Evolutionary conservation across 1,284 basidiomycete genomes (phyloP).

Genomic region (Chiua sp.): DNA sequence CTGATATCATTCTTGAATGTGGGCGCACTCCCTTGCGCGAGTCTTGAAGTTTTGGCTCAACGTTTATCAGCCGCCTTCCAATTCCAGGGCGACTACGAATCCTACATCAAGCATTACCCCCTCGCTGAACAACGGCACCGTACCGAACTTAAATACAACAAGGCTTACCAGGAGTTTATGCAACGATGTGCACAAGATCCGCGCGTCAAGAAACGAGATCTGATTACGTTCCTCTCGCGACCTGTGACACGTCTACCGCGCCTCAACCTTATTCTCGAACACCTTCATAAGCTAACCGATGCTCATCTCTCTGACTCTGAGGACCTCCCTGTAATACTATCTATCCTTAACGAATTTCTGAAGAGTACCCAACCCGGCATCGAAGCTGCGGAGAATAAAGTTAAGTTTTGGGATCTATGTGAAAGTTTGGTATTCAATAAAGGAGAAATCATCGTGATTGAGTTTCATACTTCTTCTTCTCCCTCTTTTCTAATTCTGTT

Average conservation of each 20-base stretch:
- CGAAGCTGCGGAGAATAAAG: slow-evolving; percentile 81
- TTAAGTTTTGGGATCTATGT: slow-evolving; percentile 79
- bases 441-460: slow-evolving; percentile 78
- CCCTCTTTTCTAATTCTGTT: slow-evolving; percentile 5
- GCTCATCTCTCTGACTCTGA: slow-evolving; percentile 71
- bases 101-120: slow-evolving; percentile 85
- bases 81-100: slow-evolving; percentile 71
- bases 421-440: slow-evolving; percentile 75
- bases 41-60: slow-evolving; percentile 22
- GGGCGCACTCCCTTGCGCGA: slow-evolving; percentile 21
- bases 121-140: slow-evolving; percentile 80
- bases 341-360: slow-evolving; percentile 67
- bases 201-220: slow-evolving; percentile 75
- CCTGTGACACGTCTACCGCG: slow-evolving; percentile 85
- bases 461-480: neutral
- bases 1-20: slow-evolving; percentile 81
- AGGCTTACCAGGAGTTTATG: slow-evolving; percentile 68
- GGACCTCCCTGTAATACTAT: slow-evolving; percentile 66
- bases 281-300: slow-evolving; percentile 68
- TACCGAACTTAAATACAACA: slow-evolving; percentile 70
- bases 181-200: slow-evolving; percentile 66
- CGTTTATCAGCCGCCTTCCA: slow-evolving; percentile 40
- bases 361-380: slow-evolving; percentile 86
- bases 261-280: slow-evolving; percentile 73
- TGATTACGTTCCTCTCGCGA: slow-evolving; percentile 81